phyloP scores from a whole-genome alignment of 2,329 filamentous ascomycete species.

The Sarocladium strictum region DNA sequence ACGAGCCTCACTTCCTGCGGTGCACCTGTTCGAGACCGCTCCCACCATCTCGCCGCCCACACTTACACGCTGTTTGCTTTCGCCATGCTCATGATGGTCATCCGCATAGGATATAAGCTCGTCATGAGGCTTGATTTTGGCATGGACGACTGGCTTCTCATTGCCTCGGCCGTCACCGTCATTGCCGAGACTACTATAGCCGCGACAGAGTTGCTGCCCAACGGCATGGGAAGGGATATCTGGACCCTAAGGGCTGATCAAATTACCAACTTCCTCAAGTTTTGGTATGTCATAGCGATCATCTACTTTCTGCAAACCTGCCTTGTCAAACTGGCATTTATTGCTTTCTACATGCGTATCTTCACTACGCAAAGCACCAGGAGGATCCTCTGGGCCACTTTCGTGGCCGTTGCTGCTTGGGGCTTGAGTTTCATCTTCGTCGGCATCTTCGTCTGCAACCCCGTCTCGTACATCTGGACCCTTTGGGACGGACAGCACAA shows the following conservation, averaged over 20 bases:
- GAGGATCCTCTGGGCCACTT: conserved; percentile 29
- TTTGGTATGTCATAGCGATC: conserved; percentile 30
- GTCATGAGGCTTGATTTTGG: conserved; percentile 18
- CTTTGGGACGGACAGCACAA: conserved; percentile 40
- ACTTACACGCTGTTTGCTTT: conserved; percentile 24
- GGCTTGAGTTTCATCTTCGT: conserved; percentile 32
- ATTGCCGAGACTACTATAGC: conserved; percentile 24
- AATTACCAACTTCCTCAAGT: conserved; percentile 33
- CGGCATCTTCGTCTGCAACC: conserved; percentile 40
- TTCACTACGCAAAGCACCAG: conserved; percentile 33
- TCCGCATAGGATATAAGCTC: conserved; percentile 30
- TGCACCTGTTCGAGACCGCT: conserved; percentile 20
- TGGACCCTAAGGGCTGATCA: conserved; percentile 34
- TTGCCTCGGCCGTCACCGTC: conserved; percentile 20
- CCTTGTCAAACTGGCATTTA: conserved; percentile 40
- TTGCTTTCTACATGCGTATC: conserved; percentile 45
- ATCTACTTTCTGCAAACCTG: conserved; percentile 38
- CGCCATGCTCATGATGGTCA: conserved; percentile 27
- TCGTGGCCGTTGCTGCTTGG: conserved; percentile 27
- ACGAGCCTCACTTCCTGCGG: conserved; percentile 20
- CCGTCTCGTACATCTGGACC: conserved; percentile 42
- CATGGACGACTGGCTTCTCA: conserved; percentile 29
- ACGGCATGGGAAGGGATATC: conserved; percentile 33
- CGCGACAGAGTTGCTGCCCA: conserved; percentile 16
- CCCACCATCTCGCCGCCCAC: conserved; percentile 23